Conservation (phyloP, 441 rosid genomes). For the Jatropha podagrica region DNA sequence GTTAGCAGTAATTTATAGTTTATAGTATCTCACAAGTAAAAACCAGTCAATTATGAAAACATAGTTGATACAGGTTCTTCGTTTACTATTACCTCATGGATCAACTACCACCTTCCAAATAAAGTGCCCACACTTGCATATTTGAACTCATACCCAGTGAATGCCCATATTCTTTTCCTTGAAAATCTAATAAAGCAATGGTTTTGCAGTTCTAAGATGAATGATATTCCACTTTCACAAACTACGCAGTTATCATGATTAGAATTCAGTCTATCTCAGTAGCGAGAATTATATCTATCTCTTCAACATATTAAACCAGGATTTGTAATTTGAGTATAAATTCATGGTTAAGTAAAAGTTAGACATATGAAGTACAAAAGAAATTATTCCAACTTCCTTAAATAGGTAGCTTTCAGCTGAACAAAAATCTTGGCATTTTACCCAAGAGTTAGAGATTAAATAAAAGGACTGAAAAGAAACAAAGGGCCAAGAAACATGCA, state of each 20-base stretch:
- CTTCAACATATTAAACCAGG: not conserved
- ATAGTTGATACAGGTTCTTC: too few relatives aligned
- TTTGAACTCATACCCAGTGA: not conserved
- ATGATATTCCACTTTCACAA: constrained; percentile 1
- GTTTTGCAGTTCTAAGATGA: not conserved
- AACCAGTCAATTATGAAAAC: not conserved
- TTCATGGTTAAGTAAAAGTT: not conserved
- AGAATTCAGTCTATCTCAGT: not conserved
- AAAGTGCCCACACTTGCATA: not conserved
- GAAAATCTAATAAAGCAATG: not conserved
- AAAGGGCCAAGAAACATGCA: not conserved
- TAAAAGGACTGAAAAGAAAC: not conserved
- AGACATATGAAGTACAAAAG: not conserved
- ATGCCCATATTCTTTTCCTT: not conserved
- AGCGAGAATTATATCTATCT: not conserved
- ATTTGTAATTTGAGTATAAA: not conserved
- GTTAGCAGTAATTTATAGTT: not conserved
- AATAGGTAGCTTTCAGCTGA: not conserved
- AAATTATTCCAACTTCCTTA: not conserved
- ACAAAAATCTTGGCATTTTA: not conserved
- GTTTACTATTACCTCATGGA: not conserved
- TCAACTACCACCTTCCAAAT: not conserved
- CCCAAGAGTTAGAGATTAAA: not conserved
- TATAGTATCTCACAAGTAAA: not conserved
- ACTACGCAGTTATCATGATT: not conserved